These are phyloP conservation scores for Nicotiana paniculata DNA, from an alignment of 257 asterid genomes.

Conservation along the genomic window DNA sequence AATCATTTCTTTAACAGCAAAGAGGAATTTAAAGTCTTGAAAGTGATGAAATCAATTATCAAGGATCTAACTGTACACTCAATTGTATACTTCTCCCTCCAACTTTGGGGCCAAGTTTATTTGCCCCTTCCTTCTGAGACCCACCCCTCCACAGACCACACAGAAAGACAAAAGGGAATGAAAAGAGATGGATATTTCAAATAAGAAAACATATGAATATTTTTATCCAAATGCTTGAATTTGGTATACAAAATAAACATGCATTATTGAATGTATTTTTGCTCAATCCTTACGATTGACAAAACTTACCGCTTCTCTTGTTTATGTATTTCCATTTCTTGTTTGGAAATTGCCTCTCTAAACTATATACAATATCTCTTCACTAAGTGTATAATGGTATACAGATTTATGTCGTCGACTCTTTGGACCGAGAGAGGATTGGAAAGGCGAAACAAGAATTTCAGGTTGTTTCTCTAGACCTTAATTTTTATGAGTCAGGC, in stretches of 20 bases:
- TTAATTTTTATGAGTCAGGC: conserved; percentile 14
- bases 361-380: not conserved
- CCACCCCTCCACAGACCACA: not conserved
- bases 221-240: not conserved
- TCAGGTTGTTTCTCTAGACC: conserved; percentile 51
- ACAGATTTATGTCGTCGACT: conserved; percentile 95
- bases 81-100: not conserved
- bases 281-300: not conserved
- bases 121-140: not conserved
- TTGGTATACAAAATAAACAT: not conserved
- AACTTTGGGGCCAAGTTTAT: not conserved
- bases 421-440: conserved; percentile 88
- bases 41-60: not conserved
- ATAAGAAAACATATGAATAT: not conserved
- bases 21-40: not conserved
- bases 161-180: not conserved
- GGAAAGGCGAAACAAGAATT: conserved; percentile 78
- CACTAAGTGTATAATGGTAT: not conserved
- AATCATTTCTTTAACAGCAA: not conserved
- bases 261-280: not conserved
- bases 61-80: not conserved
- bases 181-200: not conserved
- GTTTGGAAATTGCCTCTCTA: not conserved
- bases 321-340: not conserved
- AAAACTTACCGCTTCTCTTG: not conserved